These are phyloP conservation scores for Ganoderma boninense DNA, from an alignment of 1,284 basidiomycete genomes.

Conservation along the genomic window DNA sequence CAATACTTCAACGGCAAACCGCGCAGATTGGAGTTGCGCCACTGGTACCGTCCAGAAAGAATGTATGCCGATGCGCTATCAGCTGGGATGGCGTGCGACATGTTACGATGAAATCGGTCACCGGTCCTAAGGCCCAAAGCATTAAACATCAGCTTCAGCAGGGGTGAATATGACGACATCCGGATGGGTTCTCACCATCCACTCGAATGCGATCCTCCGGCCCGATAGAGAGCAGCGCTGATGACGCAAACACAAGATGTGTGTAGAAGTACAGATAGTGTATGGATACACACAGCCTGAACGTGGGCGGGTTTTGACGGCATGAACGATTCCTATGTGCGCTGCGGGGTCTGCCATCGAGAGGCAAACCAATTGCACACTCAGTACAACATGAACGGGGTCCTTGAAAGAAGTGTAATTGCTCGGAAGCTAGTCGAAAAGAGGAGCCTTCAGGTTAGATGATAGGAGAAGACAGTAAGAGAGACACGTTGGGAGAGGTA, in stretches of 20 bases:
- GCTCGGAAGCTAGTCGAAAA: not conserved
- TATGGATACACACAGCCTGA: not conserved
- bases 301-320: too few relatives aligned
- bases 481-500: not conserved
- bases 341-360: too few relatives aligned
- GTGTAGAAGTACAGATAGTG: not conserved
- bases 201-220: not conserved
- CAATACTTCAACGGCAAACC: not conserved
- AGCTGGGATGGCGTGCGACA: not conserved
- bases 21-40: not conserved
- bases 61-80: not conserved
- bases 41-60: not conserved
- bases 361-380: too few relatives aligned
- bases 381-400: not conserved
- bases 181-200: not conserved
- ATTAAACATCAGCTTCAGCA: not conserved
- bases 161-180: slow-evolving; percentile 1
- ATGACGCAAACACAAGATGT: not conserved
- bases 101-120: not conserved
- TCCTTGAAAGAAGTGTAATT: not conserved
- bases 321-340: too few relatives aligned
- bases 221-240: not conserved
- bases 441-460: not conserved
- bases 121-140: not conserved
- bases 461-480: not conserved